Conservation (phyloP, 805 yeast species). For the Schwanniomyces polymorphus region DNA sequence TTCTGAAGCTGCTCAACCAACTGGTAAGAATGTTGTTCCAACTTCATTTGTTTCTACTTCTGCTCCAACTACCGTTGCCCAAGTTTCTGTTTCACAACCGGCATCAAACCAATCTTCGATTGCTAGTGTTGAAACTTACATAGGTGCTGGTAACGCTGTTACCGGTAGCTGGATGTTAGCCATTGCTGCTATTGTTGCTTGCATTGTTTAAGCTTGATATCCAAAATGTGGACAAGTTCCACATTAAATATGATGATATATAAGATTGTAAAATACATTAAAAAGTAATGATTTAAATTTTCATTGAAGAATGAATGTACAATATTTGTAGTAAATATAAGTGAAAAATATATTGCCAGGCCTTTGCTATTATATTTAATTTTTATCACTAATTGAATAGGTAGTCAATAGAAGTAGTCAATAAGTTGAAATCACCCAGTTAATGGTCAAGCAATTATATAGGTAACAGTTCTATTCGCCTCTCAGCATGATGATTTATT, state of each 20-base stretch:
- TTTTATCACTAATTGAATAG: too few species aligned
- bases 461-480: too few species aligned
- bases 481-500: too few species aligned
- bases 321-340: too few species aligned
- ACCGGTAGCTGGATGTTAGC: slow-evolving; percentile 5
- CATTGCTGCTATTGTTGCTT: background rate
- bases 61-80: background rate
- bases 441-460: too few species aligned
- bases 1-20: background rate
- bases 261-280: background rate
- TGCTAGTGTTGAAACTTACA: slow-evolving; percentile 10
- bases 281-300: too few species aligned
- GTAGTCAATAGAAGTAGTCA: too few species aligned
- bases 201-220: background rate
- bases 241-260: background rate
- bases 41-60: background rate
- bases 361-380: too few species aligned
- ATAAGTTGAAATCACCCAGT: too few species aligned
- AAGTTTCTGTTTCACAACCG: background rate
- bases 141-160: slow-evolving; percentile 5
- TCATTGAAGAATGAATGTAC: too few species aligned
- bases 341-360: too few species aligned
- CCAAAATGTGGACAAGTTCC: background rate
- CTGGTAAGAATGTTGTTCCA: background rate
- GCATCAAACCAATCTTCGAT: slow-evolving; percentile 8